Conservation (phyloP, 352 stramenopile species). For the Peronospora farinosa region DNA sequence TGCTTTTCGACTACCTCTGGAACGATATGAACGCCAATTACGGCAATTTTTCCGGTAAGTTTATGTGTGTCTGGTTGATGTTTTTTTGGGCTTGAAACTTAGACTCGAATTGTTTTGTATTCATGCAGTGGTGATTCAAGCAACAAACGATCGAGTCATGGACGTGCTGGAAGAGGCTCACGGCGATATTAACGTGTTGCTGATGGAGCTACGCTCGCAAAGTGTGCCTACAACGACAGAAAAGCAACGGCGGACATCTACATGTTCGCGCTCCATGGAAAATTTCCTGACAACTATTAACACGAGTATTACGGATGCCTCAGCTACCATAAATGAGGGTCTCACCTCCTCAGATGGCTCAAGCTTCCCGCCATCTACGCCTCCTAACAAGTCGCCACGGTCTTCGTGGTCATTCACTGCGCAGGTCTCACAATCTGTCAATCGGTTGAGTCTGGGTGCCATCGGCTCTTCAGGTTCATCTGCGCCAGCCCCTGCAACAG, state of each 20-base stretch:
- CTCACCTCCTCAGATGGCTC: slow-evolving; percentile 24
- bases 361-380: slow-evolving; percentile 31
- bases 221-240: slow-evolving; percentile 33
- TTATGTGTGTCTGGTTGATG: slow-evolving; percentile 5
- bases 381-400: slow-evolving; percentile 30
- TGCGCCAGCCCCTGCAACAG: neutral
- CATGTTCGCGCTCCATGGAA: slow-evolving; percentile 58
- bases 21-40: slow-evolving; percentile 84
- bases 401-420: slow-evolving; percentile 34
- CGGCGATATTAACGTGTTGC: slow-evolving; percentile 47
- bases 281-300: slow-evolving; percentile 63
- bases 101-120: slow-evolving; percentile 9
- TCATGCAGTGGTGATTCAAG: slow-evolving; percentile 67
- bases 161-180: slow-evolving; percentile 70
- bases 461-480: slow-evolving; percentile 22
- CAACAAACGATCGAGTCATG: slow-evolving; percentile 57
- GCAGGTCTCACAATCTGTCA: slow-evolving; percentile 23
- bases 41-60: slow-evolving; percentile 65
- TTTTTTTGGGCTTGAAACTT: neutral
- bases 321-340: slow-evolving; percentile 21
- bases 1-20: slow-evolving; percentile 82
- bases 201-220: slow-evolving; percentile 57
- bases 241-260: slow-evolving; percentile 41
- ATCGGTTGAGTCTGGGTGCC: slow-evolving; percentile 24
- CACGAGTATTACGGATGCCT: slow-evolving; percentile 39